phyloP scores from a whole-genome alignment of 2,329 filamentous ascomycete species.

The Colletotrichum higginsianum region DNA sequence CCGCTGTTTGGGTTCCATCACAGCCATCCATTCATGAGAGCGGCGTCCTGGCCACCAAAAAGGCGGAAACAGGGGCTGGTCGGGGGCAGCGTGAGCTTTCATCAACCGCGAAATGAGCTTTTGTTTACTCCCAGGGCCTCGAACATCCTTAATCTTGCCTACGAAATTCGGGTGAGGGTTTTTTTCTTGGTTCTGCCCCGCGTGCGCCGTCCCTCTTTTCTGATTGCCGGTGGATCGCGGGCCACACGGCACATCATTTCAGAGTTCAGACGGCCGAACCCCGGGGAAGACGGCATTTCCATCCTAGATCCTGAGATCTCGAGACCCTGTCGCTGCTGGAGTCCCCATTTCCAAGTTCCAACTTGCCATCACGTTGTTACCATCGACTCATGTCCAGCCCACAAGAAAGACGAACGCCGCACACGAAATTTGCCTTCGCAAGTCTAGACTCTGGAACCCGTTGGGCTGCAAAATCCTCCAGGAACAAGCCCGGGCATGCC shows the following conservation, averaged over 20 bases:
- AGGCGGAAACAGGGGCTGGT: slow-evolving; percentile 2
- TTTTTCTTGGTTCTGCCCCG: neutral
- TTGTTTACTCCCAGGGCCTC: slow-evolving; percentile 22
- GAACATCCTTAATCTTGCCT: slow-evolving; percentile 36
- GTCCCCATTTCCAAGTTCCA: slow-evolving; percentile 2
- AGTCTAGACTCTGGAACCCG: slow-evolving; percentile 6
- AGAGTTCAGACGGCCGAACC: slow-evolving; percentile 9
- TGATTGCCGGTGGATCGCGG: slow-evolving; percentile 27
- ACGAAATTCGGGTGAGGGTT: slow-evolving; percentile 23
- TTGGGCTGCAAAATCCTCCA: slow-evolving; percentile 4
- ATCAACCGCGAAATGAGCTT: slow-evolving; percentile 29
- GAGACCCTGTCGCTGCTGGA: slow-evolving; percentile 3
- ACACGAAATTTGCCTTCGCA: slow-evolving; percentile 14
- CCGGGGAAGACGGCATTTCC: slow-evolving; percentile 34
- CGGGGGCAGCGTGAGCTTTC: slow-evolving; percentile 11
- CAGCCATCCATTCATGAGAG: neutral
- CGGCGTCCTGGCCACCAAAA: slow-evolving; percentile 10
- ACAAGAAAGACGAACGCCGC: neutral
- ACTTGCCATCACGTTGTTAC: neutral
- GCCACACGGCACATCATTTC: slow-evolving; percentile 32
- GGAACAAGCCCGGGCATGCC: neutral
- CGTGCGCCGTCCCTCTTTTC: slow-evolving; percentile 23
- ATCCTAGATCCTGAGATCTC: slow-evolving; percentile 12
- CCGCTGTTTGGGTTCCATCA: slow-evolving; percentile 15
- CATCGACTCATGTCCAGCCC: slow-evolving; percentile 31